Evolutionary conservation across 2,329 filamentous ascomycete genomes (phyloP).

Genomic region (Cladophialophora chaetospira): DNA sequence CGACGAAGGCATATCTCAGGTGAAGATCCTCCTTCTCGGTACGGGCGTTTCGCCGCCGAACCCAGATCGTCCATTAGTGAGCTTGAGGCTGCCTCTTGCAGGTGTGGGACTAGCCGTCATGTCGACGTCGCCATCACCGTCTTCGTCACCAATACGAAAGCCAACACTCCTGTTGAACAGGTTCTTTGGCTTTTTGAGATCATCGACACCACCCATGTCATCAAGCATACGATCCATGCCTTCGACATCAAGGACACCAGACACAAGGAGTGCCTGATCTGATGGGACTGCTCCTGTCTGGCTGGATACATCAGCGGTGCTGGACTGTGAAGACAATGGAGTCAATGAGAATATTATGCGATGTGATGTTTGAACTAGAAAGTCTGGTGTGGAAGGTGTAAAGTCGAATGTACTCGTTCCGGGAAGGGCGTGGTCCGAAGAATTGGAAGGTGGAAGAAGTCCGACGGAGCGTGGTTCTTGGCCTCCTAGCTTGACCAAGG

Average conservation of each 20-base stretch:
- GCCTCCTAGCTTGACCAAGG: slow-evolving; percentile 20
- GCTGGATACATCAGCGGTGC: slow-evolving; percentile 10
- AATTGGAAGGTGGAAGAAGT: slow-evolving; percentile 7
- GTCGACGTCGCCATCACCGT: slow-evolving; percentile 24
- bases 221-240: slow-evolving; percentile 51
- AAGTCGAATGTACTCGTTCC: slow-evolving; percentile 13
- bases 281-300: slow-evolving; percentile 7
- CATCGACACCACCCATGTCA: slow-evolving; percentile 38
- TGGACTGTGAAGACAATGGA: slow-evolving; percentile 12
- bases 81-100: slow-evolving; percentile 12
- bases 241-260: slow-evolving; percentile 49
- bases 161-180: slow-evolving; percentile 22
- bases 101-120: slow-evolving; percentile 25
- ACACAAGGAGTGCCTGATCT: slow-evolving; percentile 46
- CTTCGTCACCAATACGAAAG: slow-evolving; percentile 19
- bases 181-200: slow-evolving; percentile 16
- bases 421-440: background rate
- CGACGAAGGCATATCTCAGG: background rate
- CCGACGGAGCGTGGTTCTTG: slow-evolving; percentile 15
- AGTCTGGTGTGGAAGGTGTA: slow-evolving; percentile 17
- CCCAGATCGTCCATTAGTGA: slow-evolving; percentile 4
- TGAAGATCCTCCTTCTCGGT: slow-evolving; percentile 24
- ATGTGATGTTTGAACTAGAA: slow-evolving; percentile 25
- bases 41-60: slow-evolving; percentile 3
- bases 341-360: slow-evolving; percentile 27